Base-by-base conservation (phyloP, 257 asterid genomes). In the Salvia splendens region DNA sequence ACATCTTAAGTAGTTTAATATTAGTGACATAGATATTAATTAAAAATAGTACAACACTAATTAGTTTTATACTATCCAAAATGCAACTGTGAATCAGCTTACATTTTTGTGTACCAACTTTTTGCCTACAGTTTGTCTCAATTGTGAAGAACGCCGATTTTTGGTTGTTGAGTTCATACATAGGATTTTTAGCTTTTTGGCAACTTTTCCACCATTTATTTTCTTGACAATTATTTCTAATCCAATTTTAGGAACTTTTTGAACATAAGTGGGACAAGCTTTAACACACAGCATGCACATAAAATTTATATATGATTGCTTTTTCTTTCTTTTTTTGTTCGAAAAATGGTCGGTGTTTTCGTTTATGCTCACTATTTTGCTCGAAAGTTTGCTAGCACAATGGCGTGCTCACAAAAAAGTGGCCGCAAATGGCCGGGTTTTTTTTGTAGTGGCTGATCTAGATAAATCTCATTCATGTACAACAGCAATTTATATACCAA, bases 111-210 rank as follows among this genome's bases (percentile, higher is more conserved):
- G 81, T 64, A 41, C 24, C 17, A 58, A 51, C 80, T 73, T 83
- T 61, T 74, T 61, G 61, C 71, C 66, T 72, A 67, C 79, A 54
- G 35, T 55, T 42, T 77, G 79, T 71, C 82, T 65, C 75, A 53
- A 65, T 53, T 70, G 65, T 49, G 67, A 68, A 43, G 5, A 42
- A 65, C 64, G 71, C 35, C 52, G 65, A 20, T 71, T 60, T 64
- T 73, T 24, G 40, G 47, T 48, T 74, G 82, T 62, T 70, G 66
- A 53, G 61, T 83, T 80, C 88, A 78, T 64, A 76, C 75, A 69
- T 61, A 46, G 70, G 73, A 48, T 45, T 12, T 9, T 47, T 58
- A 35, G 24, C 68, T 64, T 51, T 48, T 59, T 55, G 47, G 20
- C 68, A 51, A n/a, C 38, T 64, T 61, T 63, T 40, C 68, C 68